phyloP scores from a whole-genome alignment of 2,329 filamentous ascomycete species.

The Dactylella cylindrospora region DNA sequence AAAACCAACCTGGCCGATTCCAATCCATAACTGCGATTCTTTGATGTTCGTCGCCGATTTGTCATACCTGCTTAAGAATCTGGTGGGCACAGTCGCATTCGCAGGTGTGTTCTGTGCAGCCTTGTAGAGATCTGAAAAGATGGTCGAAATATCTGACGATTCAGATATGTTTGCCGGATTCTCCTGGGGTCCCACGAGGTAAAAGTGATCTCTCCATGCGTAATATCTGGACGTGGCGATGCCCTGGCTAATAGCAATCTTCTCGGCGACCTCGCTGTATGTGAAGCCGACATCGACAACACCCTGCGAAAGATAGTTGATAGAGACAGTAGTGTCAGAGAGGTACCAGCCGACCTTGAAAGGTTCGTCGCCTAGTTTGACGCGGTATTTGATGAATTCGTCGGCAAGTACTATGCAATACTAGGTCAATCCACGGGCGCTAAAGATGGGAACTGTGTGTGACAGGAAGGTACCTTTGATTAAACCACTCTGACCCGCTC shows the following conservation, averaged over 20 bases:
- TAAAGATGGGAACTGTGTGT: background rate
- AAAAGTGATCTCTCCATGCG: slow-evolving; percentile 56
- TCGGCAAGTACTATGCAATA: slow-evolving; percentile 51
- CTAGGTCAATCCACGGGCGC: background rate
- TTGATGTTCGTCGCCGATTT: slow-evolving; percentile 59
- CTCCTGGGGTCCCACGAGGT: slow-evolving; percentile 53
- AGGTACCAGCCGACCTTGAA: slow-evolving; percentile 56
- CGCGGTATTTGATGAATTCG: slow-evolving; percentile 51
- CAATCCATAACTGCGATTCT: slow-evolving; percentile 55
- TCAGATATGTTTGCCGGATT: slow-evolving; percentile 50
- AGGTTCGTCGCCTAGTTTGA: slow-evolving; percentile 48
- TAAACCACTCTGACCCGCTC: slow-evolving; percentile 53
- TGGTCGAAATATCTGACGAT: slow-evolving; percentile 51
- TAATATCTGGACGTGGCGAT: slow-evolving; percentile 53
- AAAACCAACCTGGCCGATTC: slow-evolving; percentile 53
- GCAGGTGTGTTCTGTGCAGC: slow-evolving; percentile 51
- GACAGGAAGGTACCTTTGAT: slow-evolving; percentile 49
- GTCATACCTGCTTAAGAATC: slow-evolving; percentile 56
- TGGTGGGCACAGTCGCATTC: slow-evolving; percentile 50
- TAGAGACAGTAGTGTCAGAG: slow-evolving; percentile 56
- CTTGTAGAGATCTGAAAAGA: slow-evolving; percentile 51
- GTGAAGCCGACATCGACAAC: slow-evolving; percentile 56
- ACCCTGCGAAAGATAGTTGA: slow-evolving; percentile 54
- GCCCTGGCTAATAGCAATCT: slow-evolving; percentile 54
- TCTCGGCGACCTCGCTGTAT: slow-evolving; percentile 54